A percentile compares a stretch with the other conserved stretches of the same genome.
phyloP scores from a whole-genome alignment of 1,284 basidiomycete species.

The Wolfiporia cocos region DNA sequence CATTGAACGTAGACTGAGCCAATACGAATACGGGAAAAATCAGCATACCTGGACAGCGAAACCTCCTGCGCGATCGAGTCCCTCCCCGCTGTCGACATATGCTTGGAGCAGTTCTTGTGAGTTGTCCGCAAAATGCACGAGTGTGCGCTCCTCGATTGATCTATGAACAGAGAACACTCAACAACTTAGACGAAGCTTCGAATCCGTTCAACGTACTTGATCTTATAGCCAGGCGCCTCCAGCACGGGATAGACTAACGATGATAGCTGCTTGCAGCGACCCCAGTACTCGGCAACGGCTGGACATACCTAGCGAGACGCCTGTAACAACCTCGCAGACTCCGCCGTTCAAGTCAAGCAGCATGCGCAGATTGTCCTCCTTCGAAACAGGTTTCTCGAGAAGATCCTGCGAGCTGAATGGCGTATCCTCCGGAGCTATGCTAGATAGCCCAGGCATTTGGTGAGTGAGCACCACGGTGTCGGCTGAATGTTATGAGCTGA shows the following conservation, averaged over 20 bases:
- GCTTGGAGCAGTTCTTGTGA: constrained; percentile 63
- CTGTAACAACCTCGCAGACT: constrained; percentile 89
- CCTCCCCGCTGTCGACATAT: constrained; percentile 88
- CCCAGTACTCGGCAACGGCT: neutral
- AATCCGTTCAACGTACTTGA: constrained; percentile 46
- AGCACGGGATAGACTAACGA: constrained; percentile 74
- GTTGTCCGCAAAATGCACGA: constrained; percentile 79
- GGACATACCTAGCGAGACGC: constrained; percentile 68
- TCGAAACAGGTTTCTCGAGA: constrained; percentile 82
- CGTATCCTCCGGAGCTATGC: constrained; percentile 42
- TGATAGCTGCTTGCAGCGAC: neutral
- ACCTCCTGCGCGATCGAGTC: constrained; percentile 87
- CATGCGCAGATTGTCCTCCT: constrained; percentile 86
- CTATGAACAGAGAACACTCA: constrained; percentile 31
- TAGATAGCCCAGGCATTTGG: constrained; percentile 49
- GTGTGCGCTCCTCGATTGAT: constrained; percentile 77
- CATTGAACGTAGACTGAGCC: neutral
- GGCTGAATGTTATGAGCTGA: constrained; percentile 39
- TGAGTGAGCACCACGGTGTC: constrained; percentile 91
- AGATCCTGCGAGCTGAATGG: constrained; percentile 56
- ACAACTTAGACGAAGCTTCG: neutral
- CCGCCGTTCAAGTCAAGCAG: constrained; percentile 82
- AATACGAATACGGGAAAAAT: constrained; percentile 5
- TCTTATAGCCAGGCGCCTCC: constrained; percentile 80
- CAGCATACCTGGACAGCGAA: constrained; percentile 97